Percentiles rank a stretch among this genome's conserved stretches.
Evolutionary conservation across 805 yeast species (phyloP).

Genomic region (Saccharomycopsis capsularis): DNA sequence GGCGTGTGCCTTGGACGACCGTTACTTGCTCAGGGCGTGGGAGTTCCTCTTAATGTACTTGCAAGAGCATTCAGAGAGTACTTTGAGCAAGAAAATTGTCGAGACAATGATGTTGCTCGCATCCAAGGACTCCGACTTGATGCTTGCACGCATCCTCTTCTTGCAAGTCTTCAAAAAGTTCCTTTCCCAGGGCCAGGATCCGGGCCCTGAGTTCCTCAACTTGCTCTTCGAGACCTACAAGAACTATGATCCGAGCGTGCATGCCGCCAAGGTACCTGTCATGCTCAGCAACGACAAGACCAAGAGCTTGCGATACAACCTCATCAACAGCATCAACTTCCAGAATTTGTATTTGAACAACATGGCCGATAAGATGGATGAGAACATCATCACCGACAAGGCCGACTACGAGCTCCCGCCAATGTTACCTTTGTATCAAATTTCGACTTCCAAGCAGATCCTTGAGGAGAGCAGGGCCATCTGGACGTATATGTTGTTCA

Average conservation of each 20-base stretch:
- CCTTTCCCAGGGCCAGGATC: constrained; percentile 27
- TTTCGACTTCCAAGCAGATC: constrained; percentile 38
- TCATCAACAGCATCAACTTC: constrained; percentile 38
- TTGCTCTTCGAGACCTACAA: constrained; percentile 19
- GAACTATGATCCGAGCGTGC: constrained; percentile 5
- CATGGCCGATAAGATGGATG: constrained; percentile 3
- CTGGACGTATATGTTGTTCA: constrained; percentile 48
- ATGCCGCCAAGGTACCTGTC: constrained; percentile 28
- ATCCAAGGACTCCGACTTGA: constrained; percentile 43
- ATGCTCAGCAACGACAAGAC: constrained; percentile 41
- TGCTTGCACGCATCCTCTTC: constrained; percentile 63
- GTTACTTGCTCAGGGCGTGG: constrained; percentile 62
- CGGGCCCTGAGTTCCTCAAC: constrained; percentile 16
- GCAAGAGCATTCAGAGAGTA: constrained; percentile 28
- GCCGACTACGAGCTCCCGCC: constrained; percentile 43
- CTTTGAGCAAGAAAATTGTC: constrained; percentile 38
- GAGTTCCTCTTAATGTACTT: constrained; percentile 61
- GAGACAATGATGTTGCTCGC: constrained; percentile 70
- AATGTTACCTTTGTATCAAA: constrained; percentile 51
- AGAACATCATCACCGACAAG: constrained; percentile 10
- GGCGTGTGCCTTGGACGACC: constrained; percentile 53
- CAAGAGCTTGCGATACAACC: constrained; percentile 37
- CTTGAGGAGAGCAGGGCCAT: constrained; percentile 74
- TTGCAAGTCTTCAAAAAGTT: constrained; percentile 25
- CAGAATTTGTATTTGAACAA: constrained; percentile 9